Conservation (phyloP, 352 stramenopile species). For the Phytophthora nicotianae region DNA sequence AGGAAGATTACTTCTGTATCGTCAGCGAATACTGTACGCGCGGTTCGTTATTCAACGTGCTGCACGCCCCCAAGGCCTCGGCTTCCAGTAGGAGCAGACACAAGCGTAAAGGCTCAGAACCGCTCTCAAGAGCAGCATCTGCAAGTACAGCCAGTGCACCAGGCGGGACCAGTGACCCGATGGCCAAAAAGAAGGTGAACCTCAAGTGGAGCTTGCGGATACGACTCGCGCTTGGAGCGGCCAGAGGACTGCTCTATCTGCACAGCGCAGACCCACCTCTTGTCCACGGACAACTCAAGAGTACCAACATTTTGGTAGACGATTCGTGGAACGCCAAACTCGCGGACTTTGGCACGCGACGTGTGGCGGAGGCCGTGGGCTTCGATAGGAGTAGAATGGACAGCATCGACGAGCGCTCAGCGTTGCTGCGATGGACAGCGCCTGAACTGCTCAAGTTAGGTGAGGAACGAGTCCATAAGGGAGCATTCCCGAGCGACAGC, state of each 20-base stretch:
- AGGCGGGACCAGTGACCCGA: constrained; percentile 14
- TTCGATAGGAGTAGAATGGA: constrained; percentile 69
- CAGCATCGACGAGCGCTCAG: constrained; percentile 60
- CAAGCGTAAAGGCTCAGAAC: constrained; percentile 38
- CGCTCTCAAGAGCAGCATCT: constrained; percentile 15
- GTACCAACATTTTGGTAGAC: constrained; percentile 88
- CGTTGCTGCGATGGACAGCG: constrained; percentile 75
- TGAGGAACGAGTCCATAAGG: constrained; percentile 74
- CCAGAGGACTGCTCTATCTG: constrained; percentile 80
- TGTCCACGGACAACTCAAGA: constrained; percentile 88
- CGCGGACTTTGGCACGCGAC: constrained; percentile 83
- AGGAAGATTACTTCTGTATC: constrained; percentile 96
- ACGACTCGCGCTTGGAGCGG: constrained; percentile 80
- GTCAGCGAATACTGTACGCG: constrained; percentile 96
- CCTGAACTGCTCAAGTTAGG: constrained; percentile 82
- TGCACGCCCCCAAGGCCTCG: constrained; percentile 67
- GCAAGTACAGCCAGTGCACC: constrained; percentile 27
- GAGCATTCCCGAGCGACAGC: constrained; percentile 53
- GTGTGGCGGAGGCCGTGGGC: constrained; percentile 79
- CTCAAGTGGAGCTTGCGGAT: constrained; percentile 85
- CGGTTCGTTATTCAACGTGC: constrained; percentile 95
- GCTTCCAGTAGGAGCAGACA: constrained; percentile 30
- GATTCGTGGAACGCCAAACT: constrained; percentile 91
- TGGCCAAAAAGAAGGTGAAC: constrained; percentile 59
- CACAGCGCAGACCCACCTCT: constrained; percentile 85